Evolutionary conservation across 1,284 basidiomycete species (phyloP).

Genomic region (Melampsora americana): DNA sequence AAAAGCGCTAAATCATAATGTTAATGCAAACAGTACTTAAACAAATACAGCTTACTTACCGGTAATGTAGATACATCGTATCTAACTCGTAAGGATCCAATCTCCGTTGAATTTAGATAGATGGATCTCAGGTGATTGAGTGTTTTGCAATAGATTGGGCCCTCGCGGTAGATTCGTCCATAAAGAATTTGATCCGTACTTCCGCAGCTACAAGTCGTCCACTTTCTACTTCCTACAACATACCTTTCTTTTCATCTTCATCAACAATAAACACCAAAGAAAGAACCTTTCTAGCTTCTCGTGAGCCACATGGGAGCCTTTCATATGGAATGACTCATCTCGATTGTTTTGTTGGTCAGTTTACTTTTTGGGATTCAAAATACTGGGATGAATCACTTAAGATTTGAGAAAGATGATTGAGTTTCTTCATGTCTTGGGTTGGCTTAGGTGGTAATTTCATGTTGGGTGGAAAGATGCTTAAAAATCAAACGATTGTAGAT

Average conservation of each 20-base stretch:
- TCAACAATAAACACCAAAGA: background rate
- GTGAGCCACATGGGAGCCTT: slow-evolving; percentile 44
- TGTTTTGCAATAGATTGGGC: slow-evolving; percentile 47
- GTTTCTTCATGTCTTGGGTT: background rate
- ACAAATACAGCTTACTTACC: slow-evolving; percentile 5
- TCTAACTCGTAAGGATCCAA: background rate
- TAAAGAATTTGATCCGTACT: slow-evolving; percentile 48
- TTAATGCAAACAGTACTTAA: background rate
- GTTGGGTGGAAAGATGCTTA: slow-evolving; percentile 49
- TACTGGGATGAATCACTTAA: background rate
- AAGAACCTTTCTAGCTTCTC: slow-evolving; percentile 48
- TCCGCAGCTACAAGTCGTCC: slow-evolving; percentile 24
- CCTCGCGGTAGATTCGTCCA: slow-evolving; percentile 46
- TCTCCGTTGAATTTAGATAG: background rate
- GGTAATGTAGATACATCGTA: background rate
- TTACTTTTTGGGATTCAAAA: background rate
- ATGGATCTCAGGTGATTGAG: background rate
- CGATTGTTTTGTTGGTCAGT: slow-evolving; percentile 48
- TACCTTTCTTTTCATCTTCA: background rate
- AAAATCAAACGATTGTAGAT: slow-evolving; percentile 41
- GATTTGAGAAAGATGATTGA: background rate
- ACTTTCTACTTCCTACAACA: slow-evolving; percentile 44
- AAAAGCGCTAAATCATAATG: no score
- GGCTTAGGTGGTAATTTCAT: slow-evolving; percentile 47
- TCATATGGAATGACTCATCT: slow-evolving; percentile 49